phyloP scores from a whole-genome alignment of 139 green algal genomes.

The Dunaliella primolecta region DNA sequence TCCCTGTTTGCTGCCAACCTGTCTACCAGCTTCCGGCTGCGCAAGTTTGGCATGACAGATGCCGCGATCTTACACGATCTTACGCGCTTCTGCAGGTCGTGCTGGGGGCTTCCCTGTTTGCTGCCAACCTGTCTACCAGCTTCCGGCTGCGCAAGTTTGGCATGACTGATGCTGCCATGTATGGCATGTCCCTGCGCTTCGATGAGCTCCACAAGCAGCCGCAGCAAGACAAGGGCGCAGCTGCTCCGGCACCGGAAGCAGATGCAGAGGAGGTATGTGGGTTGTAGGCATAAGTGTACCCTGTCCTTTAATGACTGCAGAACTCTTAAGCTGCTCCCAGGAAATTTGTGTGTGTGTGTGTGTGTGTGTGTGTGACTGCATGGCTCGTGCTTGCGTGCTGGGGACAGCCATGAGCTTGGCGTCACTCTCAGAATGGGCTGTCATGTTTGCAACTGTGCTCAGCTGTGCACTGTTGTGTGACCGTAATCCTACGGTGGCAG shows the following conservation, averaged over 20 bases:
- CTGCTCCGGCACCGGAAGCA: background rate
- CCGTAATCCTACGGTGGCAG: too few species aligned
- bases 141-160: constrained; percentile 97
- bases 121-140: constrained; percentile 91
- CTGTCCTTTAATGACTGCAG: background rate
- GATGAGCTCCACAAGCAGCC: constrained; percentile 28
- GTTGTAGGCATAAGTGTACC: constrained; percentile 6
- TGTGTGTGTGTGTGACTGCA: background rate
- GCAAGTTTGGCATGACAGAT: constrained; percentile 91
- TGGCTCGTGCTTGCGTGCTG: too few species aligned
- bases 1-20: constrained; percentile 94
- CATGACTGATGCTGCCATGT: constrained; percentile 77
- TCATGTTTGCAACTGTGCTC: too few species aligned
- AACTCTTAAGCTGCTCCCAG: too few species aligned
- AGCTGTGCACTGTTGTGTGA: too few species aligned
- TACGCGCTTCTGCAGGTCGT: constrained; percentile 64
- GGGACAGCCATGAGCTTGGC: too few species aligned
- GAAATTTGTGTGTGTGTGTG: background rate
- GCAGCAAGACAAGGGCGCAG: background rate
- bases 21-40: constrained; percentile 91
- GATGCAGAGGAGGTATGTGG: constrained; percentile 15
- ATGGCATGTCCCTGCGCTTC: constrained; percentile 60
- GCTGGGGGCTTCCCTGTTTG: constrained; percentile 87
- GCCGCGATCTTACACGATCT: too few species aligned
- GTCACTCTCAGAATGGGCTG: too few species aligned